Base-by-base conservation (phyloP, 345 rosid species). In the Camelina neglecta region DNA sequence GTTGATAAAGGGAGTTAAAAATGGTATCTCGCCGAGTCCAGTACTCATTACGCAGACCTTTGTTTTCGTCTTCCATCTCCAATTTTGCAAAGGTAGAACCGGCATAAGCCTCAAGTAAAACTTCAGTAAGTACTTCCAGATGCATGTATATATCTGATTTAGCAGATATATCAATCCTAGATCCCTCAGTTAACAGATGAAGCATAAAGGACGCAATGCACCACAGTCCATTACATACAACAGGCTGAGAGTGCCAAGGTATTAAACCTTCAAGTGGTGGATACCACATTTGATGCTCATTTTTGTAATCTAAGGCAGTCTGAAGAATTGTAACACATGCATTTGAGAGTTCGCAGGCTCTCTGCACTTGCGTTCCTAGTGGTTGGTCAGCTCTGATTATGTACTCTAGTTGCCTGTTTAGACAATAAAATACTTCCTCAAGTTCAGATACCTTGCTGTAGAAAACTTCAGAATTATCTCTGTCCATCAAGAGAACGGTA, bases 381-480 rank as follows among this genome's bases (percentile, higher is more conserved):
- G 86, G 82, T 73, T 86, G 85, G 64, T 88, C 92, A 57, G 75
- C 79, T 67, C 89, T 84, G 81, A 90, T 54, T 75, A 95, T 56
- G 84, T 83, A 88, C 51, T 89, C 84, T 44, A 95, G 78, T 70
- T 92, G 96, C 71, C 69, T 86, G 68, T 86, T 90, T 66, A 90
- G 74, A 82, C 97, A 89, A 83, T 85, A 76, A 83, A 95, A 92
- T 31, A 89, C 77, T 78, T 89, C 90, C 78, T 92, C 93, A 75
- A 92, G 89, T 75, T 90, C 89, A 73, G 97, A 95, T 73, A 95
- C 97, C 86, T 90, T 92, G 77, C 97, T 95, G 73, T 88, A 95
- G 81, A 95, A 95, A 11, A 92, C 97, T 85, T 95, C 97, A 63
- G 90, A 90, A 85, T 90, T 90, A 71, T 95, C 98, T 78, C 97